These are phyloP conservation scores for Saksenaea oblongispora DNA, from an alignment of 371 early-diverging fungal genomes.

Conservation along the genomic window DNA sequence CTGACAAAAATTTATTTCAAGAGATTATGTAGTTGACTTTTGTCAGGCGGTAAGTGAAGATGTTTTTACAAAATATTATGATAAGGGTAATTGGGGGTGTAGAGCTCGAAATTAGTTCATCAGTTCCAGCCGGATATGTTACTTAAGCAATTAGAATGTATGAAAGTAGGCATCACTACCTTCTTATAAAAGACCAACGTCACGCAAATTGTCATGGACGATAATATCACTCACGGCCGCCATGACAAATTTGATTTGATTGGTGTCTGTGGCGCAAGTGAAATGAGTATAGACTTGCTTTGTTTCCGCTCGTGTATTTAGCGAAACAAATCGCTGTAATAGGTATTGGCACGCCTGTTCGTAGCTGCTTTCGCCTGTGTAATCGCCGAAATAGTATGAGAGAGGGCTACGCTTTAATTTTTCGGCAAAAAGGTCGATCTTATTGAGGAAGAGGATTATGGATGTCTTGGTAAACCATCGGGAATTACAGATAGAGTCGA, in stretches of 20 bases:
- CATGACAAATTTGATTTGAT: slow-evolving; percentile 79
- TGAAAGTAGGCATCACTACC: neutral
- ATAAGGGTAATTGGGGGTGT: neutral
- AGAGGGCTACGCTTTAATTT: slow-evolving; percentile 69
- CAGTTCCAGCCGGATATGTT: neutral
- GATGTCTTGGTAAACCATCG: slow-evolving; percentile 80
- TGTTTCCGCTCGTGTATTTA: slow-evolving; percentile 41
- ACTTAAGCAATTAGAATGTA: neutral
- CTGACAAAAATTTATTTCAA: slow-evolving; percentile 2
- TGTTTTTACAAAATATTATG: neutral
- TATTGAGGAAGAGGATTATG: slow-evolving; percentile 84
- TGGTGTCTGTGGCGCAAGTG: slow-evolving; percentile 68
- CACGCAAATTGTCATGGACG: slow-evolving; percentile 61
- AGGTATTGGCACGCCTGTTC: slow-evolving; percentile 61
- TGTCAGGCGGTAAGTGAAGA: neutral
- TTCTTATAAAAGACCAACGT: slow-evolving; percentile 62
- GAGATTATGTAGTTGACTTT: neutral
- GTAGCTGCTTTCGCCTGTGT: slow-evolving; percentile 66
- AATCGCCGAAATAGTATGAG: slow-evolving; percentile 71
- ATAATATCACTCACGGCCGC: slow-evolving; percentile 77
- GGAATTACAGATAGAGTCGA: slow-evolving; percentile 78
- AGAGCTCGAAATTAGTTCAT: neutral
- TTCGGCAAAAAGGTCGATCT: slow-evolving; percentile 78
- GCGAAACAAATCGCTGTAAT: slow-evolving; percentile 41
- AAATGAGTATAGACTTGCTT: slow-evolving; percentile 58